Evolutionary conservation across 495 filamentous ascomycete species (phyloP).

Genomic region (Xylona heveae): DNA sequence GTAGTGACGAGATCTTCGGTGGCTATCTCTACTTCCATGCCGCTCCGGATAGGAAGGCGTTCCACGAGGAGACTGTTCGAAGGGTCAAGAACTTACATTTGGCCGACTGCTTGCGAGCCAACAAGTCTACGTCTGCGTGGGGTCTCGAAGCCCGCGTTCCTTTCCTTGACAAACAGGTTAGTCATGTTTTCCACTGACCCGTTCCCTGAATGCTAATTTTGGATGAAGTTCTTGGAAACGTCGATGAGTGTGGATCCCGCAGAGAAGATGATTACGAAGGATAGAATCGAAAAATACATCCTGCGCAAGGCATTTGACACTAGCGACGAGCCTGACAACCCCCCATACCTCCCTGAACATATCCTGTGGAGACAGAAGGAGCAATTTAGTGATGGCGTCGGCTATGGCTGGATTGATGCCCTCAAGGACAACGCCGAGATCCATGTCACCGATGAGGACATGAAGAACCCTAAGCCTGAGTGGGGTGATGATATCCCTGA

Average conservation of each 20-base stretch:
- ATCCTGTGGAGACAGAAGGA: constrained; percentile 99
- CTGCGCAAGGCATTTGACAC: constrained; percentile 95
- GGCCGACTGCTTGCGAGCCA: constrained; percentile 86
- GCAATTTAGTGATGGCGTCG: constrained; percentile 95
- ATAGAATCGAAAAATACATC: constrained; percentile 90
- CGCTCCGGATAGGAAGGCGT: constrained; percentile 71
- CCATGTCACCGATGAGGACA: constrained; percentile 83
- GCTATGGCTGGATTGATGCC: constrained; percentile 96
- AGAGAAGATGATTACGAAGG: constrained; percentile 88
- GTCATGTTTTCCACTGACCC: constrained; percentile 6
- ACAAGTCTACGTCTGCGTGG: constrained; percentile 99
- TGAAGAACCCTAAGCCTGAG: constrained; percentile 89
- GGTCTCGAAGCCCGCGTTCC: constrained; percentile 95
- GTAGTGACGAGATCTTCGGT: constrained; percentile 92
- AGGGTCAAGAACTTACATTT: constrained; percentile 91
- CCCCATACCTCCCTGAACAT: constrained; percentile 77
- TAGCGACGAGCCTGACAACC: constrained; percentile 49
- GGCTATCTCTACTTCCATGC: constrained; percentile 97
- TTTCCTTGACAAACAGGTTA: constrained; percentile 78
- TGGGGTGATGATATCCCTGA: constrained; percentile 87
- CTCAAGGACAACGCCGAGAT: constrained; percentile 83
- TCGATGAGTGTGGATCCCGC: constrained; percentile 80
- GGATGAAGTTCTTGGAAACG: constrained; percentile 63
- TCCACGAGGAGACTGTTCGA: constrained; percentile 82
- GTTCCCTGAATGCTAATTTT: constrained; percentile 4